phyloP scores from a whole-genome alignment of 2,329 filamentous ascomycete species.

The Fusarium anthophilum region DNA sequence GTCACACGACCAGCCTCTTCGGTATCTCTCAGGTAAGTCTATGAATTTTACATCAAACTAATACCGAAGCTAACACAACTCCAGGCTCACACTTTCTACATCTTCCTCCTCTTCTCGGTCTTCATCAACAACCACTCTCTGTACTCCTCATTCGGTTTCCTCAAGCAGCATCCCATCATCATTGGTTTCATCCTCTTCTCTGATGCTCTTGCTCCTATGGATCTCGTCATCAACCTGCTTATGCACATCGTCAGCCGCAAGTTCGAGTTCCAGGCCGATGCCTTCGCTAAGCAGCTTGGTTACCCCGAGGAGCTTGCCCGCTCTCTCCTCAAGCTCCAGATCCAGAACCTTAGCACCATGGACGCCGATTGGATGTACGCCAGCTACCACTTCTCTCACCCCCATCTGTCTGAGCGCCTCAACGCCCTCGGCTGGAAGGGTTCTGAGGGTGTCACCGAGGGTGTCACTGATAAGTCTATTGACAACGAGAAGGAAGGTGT shows the following conservation, averaged over 20 bases:
- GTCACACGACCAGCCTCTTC: constrained; percentile 92
- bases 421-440: constrained; percentile 90
- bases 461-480: constrained; percentile 51
- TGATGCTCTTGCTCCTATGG: constrained; percentile 93
- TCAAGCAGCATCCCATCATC: constrained; percentile 85
- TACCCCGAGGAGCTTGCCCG: constrained; percentile 84
- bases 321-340: constrained; percentile 95
- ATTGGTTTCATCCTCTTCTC: constrained; percentile 98
- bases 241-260: constrained; percentile 96
- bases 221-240: constrained; percentile 90
- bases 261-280: constrained; percentile 96
- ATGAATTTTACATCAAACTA: not conserved
- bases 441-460: constrained; percentile 54
- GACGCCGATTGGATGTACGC: constrained; percentile 99
- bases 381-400: constrained; percentile 98
- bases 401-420: constrained; percentile 91
- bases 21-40: constrained; percentile 78
- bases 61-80: constrained; percentile 41
- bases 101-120: constrained; percentile 94
- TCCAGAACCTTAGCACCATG: constrained; percentile 98
- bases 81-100: constrained; percentile 92
- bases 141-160: constrained; percentile 91
- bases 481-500: constrained; percentile 52
- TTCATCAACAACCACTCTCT: constrained; percentile 96
- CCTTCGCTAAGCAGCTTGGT: constrained; percentile 85